Evolutionary conservation across 306 rosid genomes (phyloP).

Genomic region (Cotoneaster glaucophyllus): DNA sequence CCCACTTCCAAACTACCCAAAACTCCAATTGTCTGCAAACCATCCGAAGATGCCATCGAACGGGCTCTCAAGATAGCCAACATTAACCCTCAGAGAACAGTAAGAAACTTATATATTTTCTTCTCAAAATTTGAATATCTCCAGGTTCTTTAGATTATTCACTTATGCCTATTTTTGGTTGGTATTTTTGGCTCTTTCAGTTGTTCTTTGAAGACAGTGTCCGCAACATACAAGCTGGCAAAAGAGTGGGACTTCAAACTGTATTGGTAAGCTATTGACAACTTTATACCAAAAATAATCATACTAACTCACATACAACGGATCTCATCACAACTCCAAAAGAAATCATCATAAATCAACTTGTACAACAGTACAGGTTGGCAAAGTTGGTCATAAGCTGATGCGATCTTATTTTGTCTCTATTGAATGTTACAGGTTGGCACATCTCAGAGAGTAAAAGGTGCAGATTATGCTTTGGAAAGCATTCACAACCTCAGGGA

Average conservation of each 20-base stretch:
- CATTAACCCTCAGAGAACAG: slow-evolving; percentile 79
- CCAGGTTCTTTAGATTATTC: not conserved
- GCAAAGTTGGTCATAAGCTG: not conserved
- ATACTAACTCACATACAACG: not conserved
- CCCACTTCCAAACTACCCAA: slow-evolving; percentile 50
- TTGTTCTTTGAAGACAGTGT: slow-evolving; percentile 93
- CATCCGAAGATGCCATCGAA: slow-evolving; percentile 62
- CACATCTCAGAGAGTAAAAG: slow-evolving; percentile 74
- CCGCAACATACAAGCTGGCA: slow-evolving; percentile 85
- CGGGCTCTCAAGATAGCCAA: slow-evolving; percentile 74
- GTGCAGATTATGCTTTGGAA: slow-evolving; percentile 90
- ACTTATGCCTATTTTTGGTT: not conserved
- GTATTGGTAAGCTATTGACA: slow-evolving; percentile 60
- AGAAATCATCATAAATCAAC: not conserved
- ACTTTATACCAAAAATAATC: slow-evolving; percentile 10
- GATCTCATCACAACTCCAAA: not conserved
- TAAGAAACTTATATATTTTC: slow-evolving; percentile 24
- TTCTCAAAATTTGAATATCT: not conserved
- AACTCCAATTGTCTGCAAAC: slow-evolving; percentile 87
- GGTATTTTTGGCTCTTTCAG: slow-evolving; percentile 35
- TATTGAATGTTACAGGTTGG: slow-evolving; percentile 48
- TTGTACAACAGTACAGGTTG: not conserved
- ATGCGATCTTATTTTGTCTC: not conserved
- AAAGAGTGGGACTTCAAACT: slow-evolving; percentile 74
- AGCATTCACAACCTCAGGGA: slow-evolving; percentile 93